Conservation (phyloP, 1,284 basidiomycete genomes). For the Pseudozyma sp. region DNA sequence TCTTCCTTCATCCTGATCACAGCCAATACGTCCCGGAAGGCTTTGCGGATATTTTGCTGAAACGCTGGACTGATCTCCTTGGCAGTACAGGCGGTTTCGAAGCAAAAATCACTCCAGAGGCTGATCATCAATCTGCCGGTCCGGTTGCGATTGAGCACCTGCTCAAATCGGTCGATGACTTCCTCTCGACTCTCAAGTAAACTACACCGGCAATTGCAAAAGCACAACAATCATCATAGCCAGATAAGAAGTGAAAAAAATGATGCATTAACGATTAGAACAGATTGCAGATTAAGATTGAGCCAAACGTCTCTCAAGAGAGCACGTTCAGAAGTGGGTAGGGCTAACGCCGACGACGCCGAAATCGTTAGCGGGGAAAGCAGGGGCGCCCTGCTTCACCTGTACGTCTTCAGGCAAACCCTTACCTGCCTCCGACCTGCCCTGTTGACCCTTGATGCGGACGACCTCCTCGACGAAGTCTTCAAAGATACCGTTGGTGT, state of each 20-base stretch:
- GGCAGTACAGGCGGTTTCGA: conserved; percentile 21
- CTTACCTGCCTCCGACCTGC: conserved; percentile 23
- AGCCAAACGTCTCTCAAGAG: neutral
- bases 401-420: conserved; percentile 33
- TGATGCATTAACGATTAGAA: conserved; percentile 9
- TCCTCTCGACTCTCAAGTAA: conserved; percentile 22
- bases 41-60: conserved; percentile 23
- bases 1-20: neutral
- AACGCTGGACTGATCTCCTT: conserved; percentile 43
- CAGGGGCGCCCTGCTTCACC: conserved; percentile 37
- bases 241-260: too few species aligned
- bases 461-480: conserved; percentile 67
- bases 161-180: conserved; percentile 29
- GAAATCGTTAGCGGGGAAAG: conserved; percentile 40
- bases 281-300: conserved; percentile 3
- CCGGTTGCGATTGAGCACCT: conserved; percentile 38
- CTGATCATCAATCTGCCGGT: conserved; percentile 58
- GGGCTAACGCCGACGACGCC: conserved; percentile 42
- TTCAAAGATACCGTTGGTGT: conserved; percentile 66
- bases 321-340: conserved; percentile 25
- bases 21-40: conserved; percentile 54
- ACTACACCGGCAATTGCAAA: neutral
- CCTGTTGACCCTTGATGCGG: conserved; percentile 51
- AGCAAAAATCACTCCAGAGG: conserved; percentile 41
- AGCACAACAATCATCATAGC: neutral